Percentiles rank a stretch among this genome's conserved stretches.
These are phyloP conservation scores for Cantharellus cinnabarinus DNA, from an alignment of 768 basidiomycete species.

Conservation along the genomic window DNA sequence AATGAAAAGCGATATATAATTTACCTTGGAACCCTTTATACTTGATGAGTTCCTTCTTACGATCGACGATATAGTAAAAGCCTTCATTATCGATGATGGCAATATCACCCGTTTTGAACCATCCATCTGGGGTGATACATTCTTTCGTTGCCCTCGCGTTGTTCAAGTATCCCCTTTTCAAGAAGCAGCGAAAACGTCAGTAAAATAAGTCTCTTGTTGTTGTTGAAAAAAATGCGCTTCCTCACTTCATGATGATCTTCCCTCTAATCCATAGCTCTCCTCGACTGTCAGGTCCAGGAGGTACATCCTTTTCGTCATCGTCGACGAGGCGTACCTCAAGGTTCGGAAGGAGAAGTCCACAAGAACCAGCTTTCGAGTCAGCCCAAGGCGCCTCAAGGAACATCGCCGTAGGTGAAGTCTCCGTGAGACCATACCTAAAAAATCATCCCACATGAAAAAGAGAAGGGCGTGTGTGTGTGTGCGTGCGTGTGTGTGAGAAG, in stretches of 20 bases:
- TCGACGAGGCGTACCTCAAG: conserved; percentile 54
- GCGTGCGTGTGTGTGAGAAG: not conserved
- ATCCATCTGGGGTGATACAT: conserved; percentile 49
- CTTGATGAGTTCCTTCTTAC: conserved; percentile 58
- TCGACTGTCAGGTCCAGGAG: conserved; percentile 25
- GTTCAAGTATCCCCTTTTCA: conserved; percentile 46
- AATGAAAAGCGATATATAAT: not conserved
- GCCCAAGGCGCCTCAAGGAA: not conserved
- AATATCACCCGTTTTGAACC: conserved; percentile 85
- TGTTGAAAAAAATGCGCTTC: not conserved
- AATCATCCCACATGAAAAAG: not conserved
- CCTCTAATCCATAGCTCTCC: conserved; percentile 60
- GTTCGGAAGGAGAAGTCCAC: conserved; percentile 53
- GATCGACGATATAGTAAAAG: conserved; percentile 52
- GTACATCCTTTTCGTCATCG: conserved; percentile 35
- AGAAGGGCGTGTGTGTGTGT: not conserved
- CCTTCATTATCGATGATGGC: conserved; percentile 46
- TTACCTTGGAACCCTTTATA: conserved; percentile 29
- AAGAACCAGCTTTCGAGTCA: conserved; percentile 30
- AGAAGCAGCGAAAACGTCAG: not conserved
- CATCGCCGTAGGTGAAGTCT: not conserved
- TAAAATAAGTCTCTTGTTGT: not conserved
- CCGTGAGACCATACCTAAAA: not conserved
- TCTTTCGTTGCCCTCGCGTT: conserved; percentile 49
- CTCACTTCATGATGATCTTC: conserved; percentile 44